A percentile compares a stretch with the other conserved stretches of the same genome.
phyloP scores from a whole-genome alignment of 1,284 basidiomycete species.

The Pseudozyma tsukubaensis region DNA sequence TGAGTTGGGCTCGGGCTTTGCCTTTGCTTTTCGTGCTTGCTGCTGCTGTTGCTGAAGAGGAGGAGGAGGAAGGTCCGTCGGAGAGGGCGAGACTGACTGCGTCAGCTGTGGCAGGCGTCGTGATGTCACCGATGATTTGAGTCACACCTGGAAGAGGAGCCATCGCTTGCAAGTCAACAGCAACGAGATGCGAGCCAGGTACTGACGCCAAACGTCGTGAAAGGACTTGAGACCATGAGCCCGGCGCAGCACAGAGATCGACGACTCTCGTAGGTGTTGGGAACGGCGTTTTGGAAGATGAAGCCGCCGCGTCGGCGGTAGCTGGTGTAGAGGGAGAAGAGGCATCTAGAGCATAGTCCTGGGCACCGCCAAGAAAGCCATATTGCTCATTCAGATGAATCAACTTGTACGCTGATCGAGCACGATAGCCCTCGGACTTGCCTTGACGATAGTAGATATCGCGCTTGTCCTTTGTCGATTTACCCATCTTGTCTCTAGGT shows the following conservation, averaged over 20 bases:
- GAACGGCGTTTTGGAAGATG: slow-evolving; percentile 6
- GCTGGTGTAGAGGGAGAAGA: slow-evolving; percentile 10
- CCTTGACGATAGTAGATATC: slow-evolving; percentile 73
- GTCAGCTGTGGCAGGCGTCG: slow-evolving; percentile 71
- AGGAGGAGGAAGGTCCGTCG: slow-evolving; percentile 12
- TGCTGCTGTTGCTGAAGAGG: not conserved
- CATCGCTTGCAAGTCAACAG: slow-evolving; percentile 75
- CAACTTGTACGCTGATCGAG: slow-evolving; percentile 74
- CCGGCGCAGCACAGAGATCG: slow-evolving; percentile 74
- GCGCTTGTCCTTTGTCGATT: slow-evolving; percentile 70
- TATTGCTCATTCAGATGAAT: slow-evolving; percentile 73
- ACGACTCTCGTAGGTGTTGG: slow-evolving; percentile 69
- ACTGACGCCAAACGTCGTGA: slow-evolving; percentile 62
- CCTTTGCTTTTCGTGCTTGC: slow-evolving; percentile 14
- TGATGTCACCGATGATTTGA: slow-evolving; percentile 74
- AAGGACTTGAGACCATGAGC: slow-evolving; percentile 70
- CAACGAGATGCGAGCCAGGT: slow-evolving; percentile 70
- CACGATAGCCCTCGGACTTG: slow-evolving; percentile 71
- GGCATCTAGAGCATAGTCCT: slow-evolving; percentile 33
- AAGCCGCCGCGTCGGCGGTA: not conserved
- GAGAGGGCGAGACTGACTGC: slow-evolving; percentile 71
- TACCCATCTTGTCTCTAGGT: slow-evolving; percentile 62
- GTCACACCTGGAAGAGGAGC: slow-evolving; percentile 73
- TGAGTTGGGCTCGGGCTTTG: slow-evolving; percentile 72
- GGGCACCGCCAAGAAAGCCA: slow-evolving; percentile 70